Evolutionary conservation across 805 yeast genomes (phyloP).

Genomic region (Wickerhamiella siamensis): DNA sequence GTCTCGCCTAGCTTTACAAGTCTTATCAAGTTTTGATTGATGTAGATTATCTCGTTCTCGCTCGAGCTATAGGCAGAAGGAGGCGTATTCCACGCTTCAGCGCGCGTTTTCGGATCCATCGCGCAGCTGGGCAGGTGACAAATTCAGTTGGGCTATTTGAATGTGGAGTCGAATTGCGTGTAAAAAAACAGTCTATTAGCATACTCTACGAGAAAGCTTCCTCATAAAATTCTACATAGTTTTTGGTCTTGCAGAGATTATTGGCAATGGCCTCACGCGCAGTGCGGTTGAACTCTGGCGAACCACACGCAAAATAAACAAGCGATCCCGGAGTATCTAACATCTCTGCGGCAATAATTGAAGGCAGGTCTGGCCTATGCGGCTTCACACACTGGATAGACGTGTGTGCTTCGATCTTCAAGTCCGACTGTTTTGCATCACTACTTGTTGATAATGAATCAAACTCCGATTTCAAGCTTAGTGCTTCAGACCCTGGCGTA

Average conservation of each 20-base stretch:
- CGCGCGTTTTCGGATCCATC: neutral
- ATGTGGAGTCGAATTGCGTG: neutral
- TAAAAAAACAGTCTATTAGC: neutral
- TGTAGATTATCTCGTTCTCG: neutral
- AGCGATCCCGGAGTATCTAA: conserved; percentile 7
- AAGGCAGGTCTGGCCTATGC: neutral
- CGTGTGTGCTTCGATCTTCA: neutral
- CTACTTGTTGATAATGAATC: neutral
- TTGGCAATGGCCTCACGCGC: conserved; percentile 9
- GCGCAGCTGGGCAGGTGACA: neutral
- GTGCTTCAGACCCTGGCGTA: neutral
- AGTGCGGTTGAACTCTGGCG: conserved; percentile 9
- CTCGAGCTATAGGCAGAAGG: neutral
- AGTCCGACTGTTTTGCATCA: neutral
- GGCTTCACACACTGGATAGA: neutral
- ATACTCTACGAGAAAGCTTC: conserved; percentile 5
- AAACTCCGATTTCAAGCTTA: neutral
- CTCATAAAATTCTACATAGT: conserved; percentile 11
- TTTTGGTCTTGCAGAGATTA: conserved; percentile 2
- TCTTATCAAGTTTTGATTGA: neutral
- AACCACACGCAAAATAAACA: conserved; percentile 11
- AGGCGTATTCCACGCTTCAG: neutral
- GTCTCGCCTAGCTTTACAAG: neutral
- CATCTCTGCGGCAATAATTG: conserved; percentile 2
- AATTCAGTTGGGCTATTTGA: neutral